These are phyloP conservation scores for Fusarium tjaetaba DNA, from an alignment of 2,329 filamentous ascomycete species.

Conservation along the genomic window DNA sequence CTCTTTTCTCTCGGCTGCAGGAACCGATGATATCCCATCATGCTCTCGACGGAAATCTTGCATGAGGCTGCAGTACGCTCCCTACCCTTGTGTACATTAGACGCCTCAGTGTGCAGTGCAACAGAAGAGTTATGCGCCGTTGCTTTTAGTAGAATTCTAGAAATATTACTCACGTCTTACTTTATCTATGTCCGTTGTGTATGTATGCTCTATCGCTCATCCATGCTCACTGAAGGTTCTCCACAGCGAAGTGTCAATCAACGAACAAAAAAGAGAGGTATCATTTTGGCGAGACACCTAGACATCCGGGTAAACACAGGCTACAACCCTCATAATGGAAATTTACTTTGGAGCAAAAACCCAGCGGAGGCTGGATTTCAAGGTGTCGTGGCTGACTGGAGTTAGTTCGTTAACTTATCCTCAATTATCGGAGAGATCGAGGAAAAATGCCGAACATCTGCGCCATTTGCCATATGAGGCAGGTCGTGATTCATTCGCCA, in stretches of 20 bases:
- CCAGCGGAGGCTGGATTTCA: not conserved
- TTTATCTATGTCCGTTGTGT: not conserved
- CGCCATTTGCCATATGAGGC: not conserved
- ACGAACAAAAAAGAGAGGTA: not conserved
- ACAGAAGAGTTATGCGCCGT: slow-evolving; percentile 29
- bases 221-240: not conserved
- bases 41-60: slow-evolving; percentile 45
- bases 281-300: not conserved
- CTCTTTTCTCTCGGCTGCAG: slow-evolving; percentile 22
- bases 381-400: not conserved
- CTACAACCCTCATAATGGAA: not conserved
- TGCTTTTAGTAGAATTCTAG: slow-evolving; percentile 21
- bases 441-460: not conserved
- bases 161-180: slow-evolving; percentile 23
- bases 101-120: slow-evolving; percentile 28
- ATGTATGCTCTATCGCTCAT: not conserved
- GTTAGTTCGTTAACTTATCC: not conserved
- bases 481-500: not conserved
- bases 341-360: not conserved
- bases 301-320: not conserved
- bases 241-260: not conserved
- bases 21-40: slow-evolving; percentile 32
- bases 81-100: slow-evolving; percentile 17
- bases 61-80: slow-evolving; percentile 40
- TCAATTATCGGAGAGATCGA: not conserved